phyloP scores from a whole-genome alignment of 345 rosid species.

The Hypericum androsaemum region DNA sequence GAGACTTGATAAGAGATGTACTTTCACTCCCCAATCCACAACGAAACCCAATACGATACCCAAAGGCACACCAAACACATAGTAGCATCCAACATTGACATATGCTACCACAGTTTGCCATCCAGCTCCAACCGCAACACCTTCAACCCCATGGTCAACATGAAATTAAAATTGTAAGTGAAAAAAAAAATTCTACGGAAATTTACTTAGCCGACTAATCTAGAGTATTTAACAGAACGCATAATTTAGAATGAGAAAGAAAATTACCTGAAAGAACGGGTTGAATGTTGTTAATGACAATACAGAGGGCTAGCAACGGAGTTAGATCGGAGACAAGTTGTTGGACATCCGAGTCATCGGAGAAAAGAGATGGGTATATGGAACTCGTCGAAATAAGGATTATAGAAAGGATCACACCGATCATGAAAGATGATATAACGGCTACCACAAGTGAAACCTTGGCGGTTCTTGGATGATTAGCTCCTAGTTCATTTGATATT shows the following conservation, averaged over 20 bases:
- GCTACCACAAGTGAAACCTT: conserved; percentile 7
- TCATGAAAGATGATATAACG: conserved; percentile 6
- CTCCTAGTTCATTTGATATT: conserved; percentile 15
- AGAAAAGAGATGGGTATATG: conserved; percentile 5
- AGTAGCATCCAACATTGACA: conserved; percentile 39
- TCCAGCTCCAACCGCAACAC: conserved; percentile 45
- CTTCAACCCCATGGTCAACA: too few relatives aligned
- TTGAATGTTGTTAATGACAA: conserved; percentile 14
- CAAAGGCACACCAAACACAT: conserved; percentile 29
- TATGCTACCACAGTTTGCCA: conserved; percentile 45
- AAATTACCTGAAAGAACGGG: conserved; percentile 15
- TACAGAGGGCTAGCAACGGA: conserved; percentile 14
- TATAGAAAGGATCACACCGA: conserved; percentile 3
- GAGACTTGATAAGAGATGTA: not conserved
- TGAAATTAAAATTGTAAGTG: too few relatives aligned
- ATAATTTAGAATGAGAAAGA: not conserved
- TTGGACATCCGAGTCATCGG: conserved; percentile 2
- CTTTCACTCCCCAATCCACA: conserved; percentile 23
- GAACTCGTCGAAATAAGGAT: conserved; percentile 1
- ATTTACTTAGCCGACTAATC: too few relatives aligned
- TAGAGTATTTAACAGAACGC: too few relatives aligned
- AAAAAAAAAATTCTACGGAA: too few relatives aligned
- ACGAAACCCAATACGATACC: conserved; percentile 34
- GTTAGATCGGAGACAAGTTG: conserved; percentile 6
- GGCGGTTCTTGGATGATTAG: conserved; percentile 15